Base-by-base conservation (phyloP, 2,329 filamentous ascomycete genomes). In the Cladosporium sp. region DNA sequence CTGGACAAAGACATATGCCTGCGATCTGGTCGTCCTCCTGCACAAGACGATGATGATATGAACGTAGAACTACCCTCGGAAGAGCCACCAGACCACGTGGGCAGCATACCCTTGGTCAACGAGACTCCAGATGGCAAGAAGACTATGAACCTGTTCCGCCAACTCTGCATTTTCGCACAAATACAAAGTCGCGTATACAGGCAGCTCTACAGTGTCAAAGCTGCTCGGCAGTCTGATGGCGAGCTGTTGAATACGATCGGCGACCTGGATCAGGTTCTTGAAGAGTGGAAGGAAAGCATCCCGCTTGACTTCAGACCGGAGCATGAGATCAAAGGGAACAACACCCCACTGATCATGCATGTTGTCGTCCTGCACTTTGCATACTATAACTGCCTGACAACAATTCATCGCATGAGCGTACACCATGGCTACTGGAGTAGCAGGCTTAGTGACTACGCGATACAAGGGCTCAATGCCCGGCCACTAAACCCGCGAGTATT, bases 371-470 rank as follows among this genome's bases (percentile, higher is more conserved):
- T 99, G 66, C 95, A 99, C 77, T 96, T 99, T 73, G 90, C 92
- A 1, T 99, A 99, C 79, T 98, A 98, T 82, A 99, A 99, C 77
- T 97, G 93, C 73, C 81, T 99, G 61, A 97, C 94, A 0, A 99
- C 95, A 0, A 97, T 99, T 69, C 95, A 99, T 77, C 91, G 95
- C 61, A 99, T 98, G 95, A 96, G 92, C 50, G 91, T 98, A 33
- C 95, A 98, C 73, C 93, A 97, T 75, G 95, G 95, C 16, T 97
- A 97, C 80, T 99, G 95, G 95, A 98, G 94, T 1, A 97, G 92
- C 74, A 88, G 95, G 44, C 80, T 99, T 49, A 96, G 93, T 44
- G 94, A 98, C 73, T 98, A 93, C 74, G 95, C 95, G 18, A 95
- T 98, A 65, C 92, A 97, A 77, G 95, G 95, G 0, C 83, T 97